Evolutionary conservation across 2,329 filamentous ascomycete species (phyloP), one percentile per base, ranked within the genome.

Genomic region (Monascus ruber): DNA sequence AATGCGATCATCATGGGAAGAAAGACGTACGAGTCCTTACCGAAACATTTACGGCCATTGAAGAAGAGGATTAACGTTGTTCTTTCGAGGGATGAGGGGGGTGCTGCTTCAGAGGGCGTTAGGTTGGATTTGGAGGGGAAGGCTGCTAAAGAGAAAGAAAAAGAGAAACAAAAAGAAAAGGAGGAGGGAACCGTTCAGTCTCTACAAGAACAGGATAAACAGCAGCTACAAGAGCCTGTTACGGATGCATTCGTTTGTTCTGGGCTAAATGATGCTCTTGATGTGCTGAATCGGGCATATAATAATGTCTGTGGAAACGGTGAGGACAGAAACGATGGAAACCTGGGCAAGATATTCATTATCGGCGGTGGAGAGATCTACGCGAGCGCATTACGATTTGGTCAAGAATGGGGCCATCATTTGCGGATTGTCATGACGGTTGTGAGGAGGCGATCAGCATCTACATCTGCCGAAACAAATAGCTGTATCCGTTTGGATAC

Each of bases 1-100:
- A 89, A 88, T 60, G 83, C 85, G 11, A 85, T 96, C 37, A 82
- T 98, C 50, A 98, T 98, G 91, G 91, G 91, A 43, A 83, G 91
- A 55, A 95, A 93, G 64, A 98, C 91, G 0, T 98, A 89, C 81
- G 86, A 94, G 38, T 86, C 80, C 47, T 89, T 98, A 43, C 89
- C 91, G 2, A 56, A 70, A 5, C 74, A 71, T 37, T 87, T 91
- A 58, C 74, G 87, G 2, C 91, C 91, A 11, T 71, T 98, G 28
- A 80, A 77, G 44, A 82, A 79, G 45, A 72, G 91, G 6, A 69
- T 87, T 37, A 96, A 94, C 61, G 76, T 95, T 32, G 76, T 96
- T 47, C 70, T 98, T 49, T 83, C 79, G 35, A 51, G 62, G n/a
- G 59, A 64, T 40, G 47, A 44, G n/a, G 43, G 49, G 1, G 55